These are phyloP conservation scores for Rhodotorula mucilaginosa DNA, from an alignment of 1,284 basidiomycete species.

Conservation along the genomic window DNA sequence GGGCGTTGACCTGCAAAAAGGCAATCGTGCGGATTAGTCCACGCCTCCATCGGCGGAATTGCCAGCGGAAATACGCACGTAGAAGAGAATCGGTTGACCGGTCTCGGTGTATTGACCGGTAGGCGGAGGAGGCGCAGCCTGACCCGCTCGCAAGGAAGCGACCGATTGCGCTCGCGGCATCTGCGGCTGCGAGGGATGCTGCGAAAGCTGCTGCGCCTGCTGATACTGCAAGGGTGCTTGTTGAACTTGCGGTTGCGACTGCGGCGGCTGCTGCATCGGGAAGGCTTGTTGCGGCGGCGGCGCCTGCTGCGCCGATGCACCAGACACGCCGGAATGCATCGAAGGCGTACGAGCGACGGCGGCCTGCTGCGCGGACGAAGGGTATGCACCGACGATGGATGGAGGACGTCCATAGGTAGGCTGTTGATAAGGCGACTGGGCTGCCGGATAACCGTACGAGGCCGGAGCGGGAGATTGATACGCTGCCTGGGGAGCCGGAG, in stretches of 20 bases:
- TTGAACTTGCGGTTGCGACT: conserved; percentile 7
- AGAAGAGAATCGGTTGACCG: conserved; percentile 75
- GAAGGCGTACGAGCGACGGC: conserved; percentile 25
- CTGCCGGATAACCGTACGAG: conserved; percentile 31
- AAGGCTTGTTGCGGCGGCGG: neutral
- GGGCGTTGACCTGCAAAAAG: conserved; percentile 67
- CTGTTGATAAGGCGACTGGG: conserved; percentile 37
- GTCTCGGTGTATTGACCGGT: conserved; percentile 72
- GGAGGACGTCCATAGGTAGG: conserved; percentile 44
- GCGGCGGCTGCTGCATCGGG: conserved; percentile 1
- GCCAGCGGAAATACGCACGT: conserved; percentile 54
- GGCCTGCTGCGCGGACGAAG: conserved; percentile 10
- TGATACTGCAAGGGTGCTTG: conserved; percentile 6
- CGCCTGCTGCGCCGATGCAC: conserved; percentile 31
- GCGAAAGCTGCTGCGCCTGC: conserved; percentile 12
- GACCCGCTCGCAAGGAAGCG: conserved; percentile 16
- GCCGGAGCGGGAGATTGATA: conserved; percentile 15
- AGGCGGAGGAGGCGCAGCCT: conserved; percentile 53
- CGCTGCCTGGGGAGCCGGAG: neutral
- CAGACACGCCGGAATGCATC: conserved; percentile 31
- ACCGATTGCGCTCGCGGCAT: conserved; percentile 4
- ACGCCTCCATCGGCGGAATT: no score
- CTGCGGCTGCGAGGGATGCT: conserved; percentile 17
- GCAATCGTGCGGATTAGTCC: no score
- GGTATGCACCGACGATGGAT: conserved; percentile 26